Evolutionary conservation across 371 early-diverging fungal genomes (phyloP).

Genomic region (Mortierella sp.): DNA sequence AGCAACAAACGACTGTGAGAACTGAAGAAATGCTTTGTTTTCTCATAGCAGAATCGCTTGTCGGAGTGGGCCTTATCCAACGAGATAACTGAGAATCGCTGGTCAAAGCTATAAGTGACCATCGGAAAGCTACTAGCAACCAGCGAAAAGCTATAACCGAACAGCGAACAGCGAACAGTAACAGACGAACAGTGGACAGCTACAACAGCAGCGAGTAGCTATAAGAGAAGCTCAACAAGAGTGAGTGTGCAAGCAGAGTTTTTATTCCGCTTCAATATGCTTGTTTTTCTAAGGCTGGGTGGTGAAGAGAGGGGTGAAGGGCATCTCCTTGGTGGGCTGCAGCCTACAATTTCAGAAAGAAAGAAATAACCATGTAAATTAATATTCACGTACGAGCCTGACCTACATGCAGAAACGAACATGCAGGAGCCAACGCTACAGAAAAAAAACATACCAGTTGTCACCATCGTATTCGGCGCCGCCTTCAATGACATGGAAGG

Average conservation of each 20-base stretch:
- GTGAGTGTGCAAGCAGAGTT: background rate
- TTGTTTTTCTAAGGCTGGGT: slow-evolving; percentile 27
- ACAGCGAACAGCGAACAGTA: too few relatives aligned
- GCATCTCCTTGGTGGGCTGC: slow-evolving; percentile 56
- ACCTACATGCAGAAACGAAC: background rate
- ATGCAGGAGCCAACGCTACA: background rate
- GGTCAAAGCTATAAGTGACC: too few relatives aligned
- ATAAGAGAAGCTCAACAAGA: too few relatives aligned
- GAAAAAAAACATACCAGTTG: slow-evolving; percentile 71
- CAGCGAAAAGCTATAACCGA: too few relatives aligned
- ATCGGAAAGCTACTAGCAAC: too few relatives aligned
- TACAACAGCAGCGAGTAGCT: too few relatives aligned
- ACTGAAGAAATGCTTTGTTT: too few relatives aligned
- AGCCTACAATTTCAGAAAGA: slow-evolving; percentile 27
- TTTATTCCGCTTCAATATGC: background rate
- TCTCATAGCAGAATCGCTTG: too few relatives aligned
- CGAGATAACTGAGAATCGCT: too few relatives aligned
- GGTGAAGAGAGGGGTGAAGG: slow-evolving; percentile 50
- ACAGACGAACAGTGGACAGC: too few relatives aligned
- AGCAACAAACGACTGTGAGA: too few relatives aligned
- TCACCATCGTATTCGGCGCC: slow-evolving; percentile 69
- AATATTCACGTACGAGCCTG: background rate
- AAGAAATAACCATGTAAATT: background rate
- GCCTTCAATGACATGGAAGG: slow-evolving; percentile 95
- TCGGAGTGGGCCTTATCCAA: too few relatives aligned